Evolutionary conservation across 768 basidiomycete species (phyloP).

Genomic region (Termitomyces sp.): DNA sequence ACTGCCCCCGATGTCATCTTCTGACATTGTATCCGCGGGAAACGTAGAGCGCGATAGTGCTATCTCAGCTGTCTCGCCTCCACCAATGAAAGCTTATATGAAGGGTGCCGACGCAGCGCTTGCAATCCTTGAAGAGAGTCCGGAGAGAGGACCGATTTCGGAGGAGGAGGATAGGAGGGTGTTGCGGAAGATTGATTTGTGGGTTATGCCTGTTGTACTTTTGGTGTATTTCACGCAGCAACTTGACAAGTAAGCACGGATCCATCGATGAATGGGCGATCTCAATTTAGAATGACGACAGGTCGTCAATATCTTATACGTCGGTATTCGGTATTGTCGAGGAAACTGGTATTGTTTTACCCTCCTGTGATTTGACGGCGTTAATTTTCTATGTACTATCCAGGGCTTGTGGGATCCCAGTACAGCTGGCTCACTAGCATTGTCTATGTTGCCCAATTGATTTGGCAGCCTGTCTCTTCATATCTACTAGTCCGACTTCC

Average conservation of each 20-base stretch:
- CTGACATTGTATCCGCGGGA: background rate
- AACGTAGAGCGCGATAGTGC: constrained; percentile 2
- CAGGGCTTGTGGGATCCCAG: constrained; percentile 34
- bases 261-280: background rate
- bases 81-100: background rate
- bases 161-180: constrained; percentile 28
- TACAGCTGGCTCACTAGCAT: constrained; percentile 43
- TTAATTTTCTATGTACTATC: no score
- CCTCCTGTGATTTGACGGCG: no score
- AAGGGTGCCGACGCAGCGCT: constrained; percentile 29
- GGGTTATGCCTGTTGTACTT: constrained; percentile 35
- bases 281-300: constrained; percentile 10
- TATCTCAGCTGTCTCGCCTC: background rate
- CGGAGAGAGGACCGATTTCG: constrained; percentile 22
- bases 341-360: constrained; percentile 28
- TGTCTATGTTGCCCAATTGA: constrained; percentile 41
- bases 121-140: constrained; percentile 23
- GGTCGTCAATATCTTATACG: constrained; percentile 44
- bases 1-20: background rate
- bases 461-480: constrained; percentile 41
- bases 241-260: constrained; percentile 38
- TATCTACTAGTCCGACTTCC: constrained; percentile 38
- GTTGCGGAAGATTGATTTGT: constrained; percentile 35
- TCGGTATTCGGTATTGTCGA: constrained; percentile 40
- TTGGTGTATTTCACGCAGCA: constrained; percentile 42